Evolutionary conservation across 1,284 basidiomycete species (phyloP), one percentile per base, ranked within the genome.

Genomic region (Rhizoctonia solani): DNA sequence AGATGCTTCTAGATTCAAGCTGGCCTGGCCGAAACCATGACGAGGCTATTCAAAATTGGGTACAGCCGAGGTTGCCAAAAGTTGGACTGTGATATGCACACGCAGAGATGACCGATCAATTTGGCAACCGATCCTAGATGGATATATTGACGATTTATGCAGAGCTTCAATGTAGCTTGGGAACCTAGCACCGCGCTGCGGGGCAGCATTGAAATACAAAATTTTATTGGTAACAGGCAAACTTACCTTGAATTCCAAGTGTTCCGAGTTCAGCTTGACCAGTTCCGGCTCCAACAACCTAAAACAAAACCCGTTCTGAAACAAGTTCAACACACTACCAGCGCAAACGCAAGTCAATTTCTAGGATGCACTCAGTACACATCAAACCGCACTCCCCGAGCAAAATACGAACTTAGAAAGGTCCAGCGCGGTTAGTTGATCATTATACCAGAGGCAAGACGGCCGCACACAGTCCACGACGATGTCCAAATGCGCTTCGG

Each of bases 81-180:
- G 29, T 63, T 23, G 37, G 59, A 53, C 25, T 63, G 59, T 11
- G 59, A 27, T 47, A 63, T 63, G n/a, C 47, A 52, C 59, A 63
- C 59, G 30, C 41, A 53, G 6, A 63, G 13, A 23, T 63, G 46
- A 30, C 59, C 59, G 2, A 50, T 39, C 19, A 63, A 25, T 9
- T 52, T 63, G 16, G 59, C 34, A 37, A 42, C 30, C 19, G 59
- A 53, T 4, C 59, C 59, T 49, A 63, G 32, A 25, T 30, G 59
- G 23, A 53, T 25, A 63, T 23, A 49, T 21, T 25, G 49, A 42
- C 6, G 59, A 52, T 8, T 29, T 8, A 27, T 63, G 59, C 21
- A 49, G 30, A 8, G 5, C 13, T 39, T 63, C 25, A 19, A 63
- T n/a, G 6, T 37, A 14, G 25, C 27, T 30, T 27, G 58, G 47